These are phyloP conservation scores for Aquilaria malaccensis DNA, from an alignment of 345 rosid genomes.

Conservation along the genomic window DNA sequence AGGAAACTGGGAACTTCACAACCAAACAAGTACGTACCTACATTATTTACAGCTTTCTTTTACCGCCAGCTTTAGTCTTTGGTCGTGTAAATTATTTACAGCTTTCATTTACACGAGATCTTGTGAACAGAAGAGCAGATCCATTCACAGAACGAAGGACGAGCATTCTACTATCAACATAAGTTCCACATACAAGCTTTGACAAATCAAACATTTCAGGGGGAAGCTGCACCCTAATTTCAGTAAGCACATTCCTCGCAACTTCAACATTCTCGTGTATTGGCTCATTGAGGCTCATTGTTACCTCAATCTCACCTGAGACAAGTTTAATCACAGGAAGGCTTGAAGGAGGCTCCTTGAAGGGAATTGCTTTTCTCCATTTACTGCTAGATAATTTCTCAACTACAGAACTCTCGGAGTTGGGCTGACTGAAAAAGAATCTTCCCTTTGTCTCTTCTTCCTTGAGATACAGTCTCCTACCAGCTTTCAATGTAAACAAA, in stretches of 20 bases:
- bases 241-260: constrained; percentile 47
- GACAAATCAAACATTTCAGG: constrained; percentile 87
- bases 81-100: constrained; percentile 8
- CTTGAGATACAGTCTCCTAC: constrained; percentile 69
- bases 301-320: constrained; percentile 47
- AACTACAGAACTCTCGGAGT: constrained; percentile 33
- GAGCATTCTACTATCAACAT: constrained; percentile 64
- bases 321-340: constrained; percentile 76
- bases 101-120: constrained; percentile 29
- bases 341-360: constrained; percentile 76
- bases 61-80: too few species aligned
- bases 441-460: constrained; percentile 42
- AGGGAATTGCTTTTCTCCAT: constrained; percentile 73
- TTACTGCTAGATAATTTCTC: constrained; percentile 51
- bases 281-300: constrained; percentile 37
- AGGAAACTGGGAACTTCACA: too few species aligned
- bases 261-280: constrained; percentile 31
- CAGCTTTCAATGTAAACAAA: constrained; percentile 42
- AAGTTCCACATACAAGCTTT: constrained; percentile 77
- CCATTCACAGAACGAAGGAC: constrained; percentile 80
- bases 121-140: constrained; percentile 68
- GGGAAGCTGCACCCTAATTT: constrained; percentile 65
- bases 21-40: too few species aligned
- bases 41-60: too few species aligned
- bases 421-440: constrained; percentile 40